Conservation (phyloP, 495 filamentous ascomycete species). For the Rusavskia elegans region DNA sequence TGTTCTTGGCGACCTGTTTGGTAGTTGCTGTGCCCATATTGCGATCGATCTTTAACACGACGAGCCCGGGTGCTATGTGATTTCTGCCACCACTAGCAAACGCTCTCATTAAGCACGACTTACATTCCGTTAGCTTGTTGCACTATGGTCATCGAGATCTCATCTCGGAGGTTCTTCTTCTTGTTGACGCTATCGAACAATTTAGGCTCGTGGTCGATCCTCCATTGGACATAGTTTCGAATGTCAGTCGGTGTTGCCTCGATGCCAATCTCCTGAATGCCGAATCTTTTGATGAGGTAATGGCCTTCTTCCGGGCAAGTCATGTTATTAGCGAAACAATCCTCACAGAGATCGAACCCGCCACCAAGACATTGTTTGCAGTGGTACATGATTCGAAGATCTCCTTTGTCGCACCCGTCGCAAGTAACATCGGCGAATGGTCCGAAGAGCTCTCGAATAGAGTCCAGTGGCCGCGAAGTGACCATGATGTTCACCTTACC, state of each 20-base stretch:
- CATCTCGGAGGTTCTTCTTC: slow-evolving; percentile 4
- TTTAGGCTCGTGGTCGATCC: slow-evolving; percentile 4
- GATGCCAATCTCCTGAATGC: slow-evolving; percentile 5
- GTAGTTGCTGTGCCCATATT: not conserved
- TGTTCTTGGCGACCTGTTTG: no score
- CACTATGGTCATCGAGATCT: slow-evolving; percentile 8
- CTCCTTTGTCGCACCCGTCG: slow-evolving; percentile 6
- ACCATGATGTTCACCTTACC: slow-evolving; percentile 5
- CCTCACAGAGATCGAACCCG: slow-evolving; percentile 5
- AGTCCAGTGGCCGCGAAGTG: slow-evolving; percentile 8
- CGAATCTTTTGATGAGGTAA: slow-evolving; percentile 1
- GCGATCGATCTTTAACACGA: no score
- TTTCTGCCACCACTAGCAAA: not conserved
- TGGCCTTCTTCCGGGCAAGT: slow-evolving; percentile 2
- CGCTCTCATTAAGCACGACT: not conserved
- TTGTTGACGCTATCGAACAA: slow-evolving; percentile 7
- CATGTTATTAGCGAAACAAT: slow-evolving; percentile 1
- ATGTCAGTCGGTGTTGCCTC: slow-evolving; percentile 16
- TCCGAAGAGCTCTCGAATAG: slow-evolving; percentile 4
- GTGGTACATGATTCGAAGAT: slow-evolving; percentile 2
- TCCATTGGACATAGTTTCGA: slow-evolving; percentile 13
- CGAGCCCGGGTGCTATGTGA: no score
- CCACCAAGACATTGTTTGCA: slow-evolving; percentile 5
- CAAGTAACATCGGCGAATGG: not conserved
- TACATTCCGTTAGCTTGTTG: slow-evolving; percentile 15